Evolutionary conservation across 768 basidiomycete genomes (phyloP).

Genomic region (Mycena polygramma): DNA sequence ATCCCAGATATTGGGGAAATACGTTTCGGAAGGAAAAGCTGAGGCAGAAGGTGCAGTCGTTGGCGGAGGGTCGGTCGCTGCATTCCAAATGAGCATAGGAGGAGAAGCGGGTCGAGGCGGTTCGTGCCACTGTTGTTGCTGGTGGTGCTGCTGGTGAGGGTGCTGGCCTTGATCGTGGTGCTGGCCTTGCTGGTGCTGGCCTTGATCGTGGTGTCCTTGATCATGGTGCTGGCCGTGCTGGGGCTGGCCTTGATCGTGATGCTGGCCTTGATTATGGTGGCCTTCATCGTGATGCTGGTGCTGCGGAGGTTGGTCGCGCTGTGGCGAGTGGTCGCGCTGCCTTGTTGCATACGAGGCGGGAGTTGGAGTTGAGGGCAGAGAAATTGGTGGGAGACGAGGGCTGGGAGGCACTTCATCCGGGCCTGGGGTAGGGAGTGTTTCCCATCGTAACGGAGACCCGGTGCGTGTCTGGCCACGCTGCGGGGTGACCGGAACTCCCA

Average conservation of each 20-base stretch:
- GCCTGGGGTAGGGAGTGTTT: slow-evolving; percentile 71
- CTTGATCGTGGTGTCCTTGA: slow-evolving; percentile 20
- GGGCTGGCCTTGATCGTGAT: slow-evolving; percentile 26
- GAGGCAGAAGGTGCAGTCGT: slow-evolving; percentile 64
- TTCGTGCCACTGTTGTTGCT: slow-evolving; percentile 40
- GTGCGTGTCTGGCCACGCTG: slow-evolving; percentile 48
- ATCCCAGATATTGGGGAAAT: slow-evolving; percentile 93
- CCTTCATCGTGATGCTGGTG: slow-evolving; percentile 34
- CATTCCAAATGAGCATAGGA: slow-evolving; percentile 83
- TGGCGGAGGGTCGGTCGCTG: slow-evolving; percentile 85
- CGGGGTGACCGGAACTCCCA: slow-evolving; percentile 44
- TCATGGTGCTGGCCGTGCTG: slow-evolving; percentile 31
- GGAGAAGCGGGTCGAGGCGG: slow-evolving; percentile 67
- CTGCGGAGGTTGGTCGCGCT: slow-evolving; percentile 18
- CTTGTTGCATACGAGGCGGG: slow-evolving; percentile 37
- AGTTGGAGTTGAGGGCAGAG: slow-evolving; percentile 65
- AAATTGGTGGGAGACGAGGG: slow-evolving; percentile 62
- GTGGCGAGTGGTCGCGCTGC: slow-evolving; percentile 33
- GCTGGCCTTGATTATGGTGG: slow-evolving; percentile 38
- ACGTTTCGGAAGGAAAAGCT: slow-evolving; percentile 79
- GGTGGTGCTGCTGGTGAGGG: slow-evolving; percentile 30
- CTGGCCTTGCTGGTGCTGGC: slow-evolving; percentile 13
- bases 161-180: slow-evolving; percentile 29
- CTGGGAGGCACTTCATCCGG: slow-evolving; percentile 73
- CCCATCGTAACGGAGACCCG: slow-evolving; percentile 56